Evolutionary conservation across 805 yeast species (phyloP), one percentile per base, ranked within the genome.

Genomic region (Torulaspora quercuum): DNA sequence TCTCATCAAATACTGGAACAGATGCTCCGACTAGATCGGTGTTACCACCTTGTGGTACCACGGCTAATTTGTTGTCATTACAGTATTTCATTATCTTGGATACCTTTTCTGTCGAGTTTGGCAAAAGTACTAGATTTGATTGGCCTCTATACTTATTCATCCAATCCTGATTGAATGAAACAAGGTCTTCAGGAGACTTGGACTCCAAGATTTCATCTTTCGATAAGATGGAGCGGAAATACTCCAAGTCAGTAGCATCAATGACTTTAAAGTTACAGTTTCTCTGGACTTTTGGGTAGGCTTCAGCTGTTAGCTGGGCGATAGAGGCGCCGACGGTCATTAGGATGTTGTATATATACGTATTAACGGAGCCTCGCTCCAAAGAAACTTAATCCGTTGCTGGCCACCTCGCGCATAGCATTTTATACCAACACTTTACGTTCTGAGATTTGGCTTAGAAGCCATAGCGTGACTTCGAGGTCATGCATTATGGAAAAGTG

Each of bases 31-130:
- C 95, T 31, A 86, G 71, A 16, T 95, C 94, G 2, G 95, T 87
- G 63, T 87, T 86, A 46, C 95, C 95, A 55, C 95, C 95, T 61
- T 87, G 95, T 8, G 95, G 95, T 6, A 84, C 94, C 33, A 86
- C 78, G 1, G 95, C 94, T 26, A 86, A 62, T 40, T 70, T 73
- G 28, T 75, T 59, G 16, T 78, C 83, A 52, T 81, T 80, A 66
- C 94, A 83, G 59, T 83, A 78, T 56, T 75, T 75, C 54, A 87
- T 55, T 44, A 87, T 82, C 50, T 74, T 55, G 4, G 85, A 69
- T 17, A 87, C 82, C 60, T 87, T 87, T 41, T 79, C 76, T 3
- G 84, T 74, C 8, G 82, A 73, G 49, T 76, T 80, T 25, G 95
- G 95, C 59, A 81, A 82, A 45, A 86, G 69, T 3, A 83, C 83